Conservation (phyloP, 179 eudicot genomes). For the Vitellaria paradoxa region DNA sequence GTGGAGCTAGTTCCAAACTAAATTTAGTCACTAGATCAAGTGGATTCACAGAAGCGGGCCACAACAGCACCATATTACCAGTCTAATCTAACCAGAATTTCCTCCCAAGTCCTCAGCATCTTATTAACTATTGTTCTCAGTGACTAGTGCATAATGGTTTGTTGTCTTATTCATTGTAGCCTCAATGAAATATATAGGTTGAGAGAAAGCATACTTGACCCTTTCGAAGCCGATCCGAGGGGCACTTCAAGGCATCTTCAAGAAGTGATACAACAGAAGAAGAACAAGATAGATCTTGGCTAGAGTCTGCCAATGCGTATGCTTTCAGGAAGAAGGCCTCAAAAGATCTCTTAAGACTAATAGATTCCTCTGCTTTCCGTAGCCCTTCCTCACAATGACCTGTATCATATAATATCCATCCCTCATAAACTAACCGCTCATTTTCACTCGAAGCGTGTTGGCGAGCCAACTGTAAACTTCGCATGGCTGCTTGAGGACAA, state of each 20-base stretch:
- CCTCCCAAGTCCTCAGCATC: neutral
- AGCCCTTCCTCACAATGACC: constrained; percentile 97
- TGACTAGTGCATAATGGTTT: neutral
- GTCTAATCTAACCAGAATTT: too few relatives aligned
- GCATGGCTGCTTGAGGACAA: constrained; percentile 98
- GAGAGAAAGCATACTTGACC: constrained; percentile 72
- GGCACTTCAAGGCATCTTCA: constrained; percentile 92
- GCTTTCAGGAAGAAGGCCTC: constrained; percentile 99
- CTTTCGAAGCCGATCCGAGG: constrained; percentile 95
- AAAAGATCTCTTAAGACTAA: constrained; percentile 81
- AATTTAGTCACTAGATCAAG: too few relatives aligned
- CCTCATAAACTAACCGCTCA: constrained; percentile 91
- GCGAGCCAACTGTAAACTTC: constrained; percentile 92
- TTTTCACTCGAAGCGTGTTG: constrained; percentile 77
- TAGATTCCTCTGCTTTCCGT: constrained; percentile 90
- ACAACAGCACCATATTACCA: too few relatives aligned
- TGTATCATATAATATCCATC: constrained; percentile 96
- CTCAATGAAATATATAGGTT: constrained; percentile 1
- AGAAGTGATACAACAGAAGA: constrained; percentile 82
- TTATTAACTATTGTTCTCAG: neutral
- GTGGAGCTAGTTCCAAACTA: too few relatives aligned
- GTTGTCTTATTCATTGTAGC: neutral
- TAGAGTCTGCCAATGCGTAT: constrained; percentile 86
- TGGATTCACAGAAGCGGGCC: too few relatives aligned
- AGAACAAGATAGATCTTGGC: constrained; percentile 83